Evolutionary conservation across 805 yeast species (phyloP).

Genomic region (Candida bentonensis): DNA sequence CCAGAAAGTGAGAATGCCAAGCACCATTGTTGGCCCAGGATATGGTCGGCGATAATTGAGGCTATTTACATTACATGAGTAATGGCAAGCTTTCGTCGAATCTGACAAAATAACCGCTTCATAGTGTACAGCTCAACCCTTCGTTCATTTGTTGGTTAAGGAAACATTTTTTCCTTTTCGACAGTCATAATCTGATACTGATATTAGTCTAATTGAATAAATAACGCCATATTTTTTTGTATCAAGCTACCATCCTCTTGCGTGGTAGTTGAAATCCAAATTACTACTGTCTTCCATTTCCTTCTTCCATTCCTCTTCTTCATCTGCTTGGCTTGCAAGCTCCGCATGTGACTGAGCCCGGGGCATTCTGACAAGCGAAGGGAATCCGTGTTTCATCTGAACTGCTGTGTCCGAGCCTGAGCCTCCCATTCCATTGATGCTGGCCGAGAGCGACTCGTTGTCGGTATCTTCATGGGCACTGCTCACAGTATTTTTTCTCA

Average conservation of each 20-base stretch:
- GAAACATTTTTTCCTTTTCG: too few species aligned
- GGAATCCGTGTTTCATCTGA: conserved; percentile 1
- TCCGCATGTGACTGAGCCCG: conserved; percentile 4
- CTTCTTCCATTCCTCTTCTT: conserved; percentile 9
- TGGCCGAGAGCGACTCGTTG: conserved; percentile 1
- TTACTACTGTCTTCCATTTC: conserved; percentile 17
- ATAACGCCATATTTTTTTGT: too few species aligned
- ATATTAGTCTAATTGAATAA: neutral
- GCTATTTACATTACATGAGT: too few species aligned
- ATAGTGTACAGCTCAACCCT: too few species aligned
- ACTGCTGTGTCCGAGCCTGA: neutral
- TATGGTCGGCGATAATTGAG: too few species aligned
- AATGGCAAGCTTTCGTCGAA: too few species aligned
- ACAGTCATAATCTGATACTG: too few species aligned
- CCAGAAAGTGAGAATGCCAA: too few species aligned
- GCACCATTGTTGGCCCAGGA: too few species aligned
- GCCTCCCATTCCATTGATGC: neutral
- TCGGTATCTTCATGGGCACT: conserved; percentile 4
- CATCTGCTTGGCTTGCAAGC: neutral
- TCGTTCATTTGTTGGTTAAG: too few species aligned
- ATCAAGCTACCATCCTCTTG: conserved; percentile 31
- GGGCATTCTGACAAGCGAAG: conserved; percentile 2
- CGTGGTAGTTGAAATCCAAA: conserved; percentile 27
- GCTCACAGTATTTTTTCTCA: conserved; percentile 2
- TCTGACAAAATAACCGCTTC: too few species aligned